Conservation (phyloP, 176 grass and related monocot genomes). For the Echinochloa phyllopogon region DNA sequence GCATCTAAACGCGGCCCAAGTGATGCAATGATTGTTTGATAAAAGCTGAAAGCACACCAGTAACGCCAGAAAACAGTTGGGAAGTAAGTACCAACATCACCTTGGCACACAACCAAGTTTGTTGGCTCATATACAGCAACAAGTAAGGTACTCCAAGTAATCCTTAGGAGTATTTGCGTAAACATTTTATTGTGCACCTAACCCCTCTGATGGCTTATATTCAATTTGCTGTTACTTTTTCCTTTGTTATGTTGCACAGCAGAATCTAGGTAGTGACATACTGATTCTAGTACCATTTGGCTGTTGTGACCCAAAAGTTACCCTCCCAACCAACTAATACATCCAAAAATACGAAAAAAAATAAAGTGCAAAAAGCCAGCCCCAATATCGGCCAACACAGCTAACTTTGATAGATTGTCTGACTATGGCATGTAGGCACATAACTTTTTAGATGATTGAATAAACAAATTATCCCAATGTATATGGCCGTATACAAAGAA, state of each 20-base stretch:
- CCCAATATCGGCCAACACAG: background rate
- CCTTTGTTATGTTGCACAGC: background rate
- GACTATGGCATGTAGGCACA: background rate
- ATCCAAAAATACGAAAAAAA: slow-evolving; percentile 15
- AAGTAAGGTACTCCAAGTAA: background rate
- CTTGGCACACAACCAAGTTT: background rate
- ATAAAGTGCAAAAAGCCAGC: background rate
- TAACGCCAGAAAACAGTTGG: background rate
- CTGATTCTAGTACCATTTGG: background rate
- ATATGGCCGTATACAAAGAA: background rate
- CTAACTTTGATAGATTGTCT: background rate
- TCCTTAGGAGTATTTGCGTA: background rate
- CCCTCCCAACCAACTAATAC: background rate
- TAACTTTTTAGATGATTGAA: background rate
- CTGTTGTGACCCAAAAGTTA: background rate
- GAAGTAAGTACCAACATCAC: background rate
- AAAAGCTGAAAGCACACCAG: background rate
- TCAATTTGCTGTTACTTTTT: background rate
- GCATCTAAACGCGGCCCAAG: too few relatives aligned
- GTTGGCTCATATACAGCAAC: background rate
- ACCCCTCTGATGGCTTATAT: background rate
- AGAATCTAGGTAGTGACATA: background rate
- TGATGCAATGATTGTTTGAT: background rate
- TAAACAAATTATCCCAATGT: background rate
- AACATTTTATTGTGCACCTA: background rate